A percentile compares a stretch with the other conserved stretches of the same genome.
These are phyloP conservation scores for Aspergillus proliferans DNA, from an alignment of 2,329 filamentous ascomycete genomes.

Conservation along the genomic window DNA sequence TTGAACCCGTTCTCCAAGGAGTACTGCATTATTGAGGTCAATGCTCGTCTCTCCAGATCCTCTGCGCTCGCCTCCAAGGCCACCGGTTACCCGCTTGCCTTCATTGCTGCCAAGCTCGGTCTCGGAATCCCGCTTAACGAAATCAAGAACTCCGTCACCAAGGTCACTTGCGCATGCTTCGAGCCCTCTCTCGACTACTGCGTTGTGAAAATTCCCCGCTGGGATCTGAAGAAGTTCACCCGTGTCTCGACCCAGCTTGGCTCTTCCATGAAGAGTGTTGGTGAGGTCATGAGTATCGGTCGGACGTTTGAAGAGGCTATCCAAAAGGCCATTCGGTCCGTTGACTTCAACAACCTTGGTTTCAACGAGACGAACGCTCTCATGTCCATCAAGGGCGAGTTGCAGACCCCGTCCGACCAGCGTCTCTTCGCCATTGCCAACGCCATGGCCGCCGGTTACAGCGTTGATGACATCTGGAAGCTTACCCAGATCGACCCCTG, in stretches of 20 bases:
- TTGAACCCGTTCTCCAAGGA: slow-evolving; percentile 91
- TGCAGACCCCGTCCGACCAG: slow-evolving; percentile 96
- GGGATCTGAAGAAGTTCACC: slow-evolving; percentile 99
- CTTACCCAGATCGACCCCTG: slow-evolving; percentile 98
- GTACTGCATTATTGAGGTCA: slow-evolving; percentile 99
- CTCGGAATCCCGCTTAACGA: slow-evolving; percentile 92
- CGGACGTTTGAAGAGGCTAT: slow-evolving; percentile 97
- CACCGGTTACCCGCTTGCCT: slow-evolving; percentile 91
- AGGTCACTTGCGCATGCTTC: slow-evolving; percentile 93
- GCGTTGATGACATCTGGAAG: slow-evolving; percentile 95
- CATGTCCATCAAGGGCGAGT: slow-evolving; percentile 92
- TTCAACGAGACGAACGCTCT: slow-evolving; percentile 88
- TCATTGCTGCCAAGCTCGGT: slow-evolving; percentile 94
- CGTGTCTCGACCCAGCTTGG: slow-evolving; percentile 92
- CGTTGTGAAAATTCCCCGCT: slow-evolving; percentile 96
- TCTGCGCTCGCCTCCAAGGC: slow-evolving; percentile 95
- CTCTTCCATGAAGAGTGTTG: slow-evolving; percentile 99
- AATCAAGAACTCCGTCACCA: slow-evolving; percentile 92
- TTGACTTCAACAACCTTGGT: slow-evolving; percentile 91
- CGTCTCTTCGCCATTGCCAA: slow-evolving; percentile 96
- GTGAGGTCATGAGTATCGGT: slow-evolving; percentile 97
- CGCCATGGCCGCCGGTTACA: slow-evolving; percentile 90
- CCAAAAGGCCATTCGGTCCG: slow-evolving; percentile 92
- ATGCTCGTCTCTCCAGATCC: slow-evolving; percentile 89
- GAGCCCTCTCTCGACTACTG: slow-evolving; percentile 97